Percentiles rank a stretch among this genome's conserved stretches.
phyloP scores from a whole-genome alignment of 495 filamentous ascomycete species.

The Hypoxylon intermedium region DNA sequence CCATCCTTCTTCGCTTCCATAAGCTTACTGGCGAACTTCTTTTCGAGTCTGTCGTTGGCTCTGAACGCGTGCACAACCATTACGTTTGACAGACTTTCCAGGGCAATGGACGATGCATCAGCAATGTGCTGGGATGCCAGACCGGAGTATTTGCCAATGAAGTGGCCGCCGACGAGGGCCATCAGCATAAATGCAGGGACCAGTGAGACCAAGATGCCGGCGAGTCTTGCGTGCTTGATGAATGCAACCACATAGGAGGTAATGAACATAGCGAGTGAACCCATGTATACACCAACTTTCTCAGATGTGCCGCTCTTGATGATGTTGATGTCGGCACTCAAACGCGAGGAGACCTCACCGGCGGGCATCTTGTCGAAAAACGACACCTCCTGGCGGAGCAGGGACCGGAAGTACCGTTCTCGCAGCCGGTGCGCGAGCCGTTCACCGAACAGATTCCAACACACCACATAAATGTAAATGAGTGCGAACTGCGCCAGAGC shows the following conservation, averaged over 20 bases:
- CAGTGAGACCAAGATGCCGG: conserved; percentile 63
- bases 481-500: conserved; percentile 66
- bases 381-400: conserved; percentile 67
- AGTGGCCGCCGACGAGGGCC: conserved; percentile 66
- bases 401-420: conserved; percentile 61
- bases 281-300: conserved; percentile 69
- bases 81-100: conserved; percentile 54
- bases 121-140: conserved; percentile 55
- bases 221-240: conserved; percentile 60
- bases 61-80: conserved; percentile 60
- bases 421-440: conserved; percentile 69
- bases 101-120: conserved; percentile 51
- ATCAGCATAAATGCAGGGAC: conserved; percentile 72
- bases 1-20: conserved; percentile 56
- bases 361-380: conserved; percentile 66
- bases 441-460: conserved; percentile 67
- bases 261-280: conserved; percentile 66
- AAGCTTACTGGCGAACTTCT: conserved; percentile 60
- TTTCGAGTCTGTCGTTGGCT: conserved; percentile 54
- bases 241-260: conserved; percentile 71
- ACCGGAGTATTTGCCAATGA: conserved; percentile 65
- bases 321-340: conserved; percentile 66
- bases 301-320: conserved; percentile 70
- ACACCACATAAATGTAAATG: conserved; percentile 63
- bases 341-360: conserved; percentile 67